Percentiles rank a stretch among this genome's conserved stretches.
phyloP scores from a whole-genome alignment of 139 green algal genomes.

The Coelastrella sp. region DNA sequence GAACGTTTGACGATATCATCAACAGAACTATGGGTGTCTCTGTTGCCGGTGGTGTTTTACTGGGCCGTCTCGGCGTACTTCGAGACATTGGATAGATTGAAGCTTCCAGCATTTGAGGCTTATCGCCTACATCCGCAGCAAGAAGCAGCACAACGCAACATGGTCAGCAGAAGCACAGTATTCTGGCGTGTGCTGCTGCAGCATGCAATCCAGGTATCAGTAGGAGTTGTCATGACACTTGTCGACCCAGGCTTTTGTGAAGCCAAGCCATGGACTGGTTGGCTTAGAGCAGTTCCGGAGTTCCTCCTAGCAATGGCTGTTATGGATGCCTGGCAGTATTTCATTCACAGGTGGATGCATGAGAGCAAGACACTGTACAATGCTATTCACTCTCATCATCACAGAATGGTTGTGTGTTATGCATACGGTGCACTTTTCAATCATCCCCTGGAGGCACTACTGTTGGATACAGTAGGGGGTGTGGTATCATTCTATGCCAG shows the following conservation, averaged over 20 bases:
- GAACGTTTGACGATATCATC: slow-evolving; percentile 21
- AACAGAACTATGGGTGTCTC: slow-evolving; percentile 52
- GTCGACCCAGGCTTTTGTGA: slow-evolving; percentile 56
- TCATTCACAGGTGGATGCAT: slow-evolving; percentile 79
- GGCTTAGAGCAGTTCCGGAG: slow-evolving; percentile 44
- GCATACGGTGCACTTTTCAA: slow-evolving; percentile 80
- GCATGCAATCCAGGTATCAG: slow-evolving; percentile 63
- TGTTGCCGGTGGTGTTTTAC: slow-evolving; percentile 64
- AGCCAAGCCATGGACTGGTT: slow-evolving; percentile 2
- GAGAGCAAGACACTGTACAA: slow-evolving; percentile 74
- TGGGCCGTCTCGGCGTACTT: slow-evolving; percentile 69
- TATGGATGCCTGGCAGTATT: slow-evolving; percentile 82
- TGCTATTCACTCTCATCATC: slow-evolving; percentile 72
- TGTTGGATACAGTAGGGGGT: slow-evolving; percentile 77
- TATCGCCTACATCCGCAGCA: slow-evolving; percentile 28
- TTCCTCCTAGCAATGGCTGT: slow-evolving; percentile 73
- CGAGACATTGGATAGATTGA: slow-evolving; percentile 63
- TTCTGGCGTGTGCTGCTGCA: slow-evolving; percentile 74
- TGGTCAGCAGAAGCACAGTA: slow-evolving; percentile 53
- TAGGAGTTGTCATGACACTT: slow-evolving; percentile 52
- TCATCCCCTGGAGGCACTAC: slow-evolving; percentile 72
- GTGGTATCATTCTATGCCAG: slow-evolving; percentile 60
- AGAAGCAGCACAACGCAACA: slow-evolving; percentile 43
- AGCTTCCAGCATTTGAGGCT: slow-evolving; percentile 44
- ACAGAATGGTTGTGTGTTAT: slow-evolving; percentile 71